Conservation (phyloP, 345 rosid genomes). For the Eucalyptus sp. region DNA sequence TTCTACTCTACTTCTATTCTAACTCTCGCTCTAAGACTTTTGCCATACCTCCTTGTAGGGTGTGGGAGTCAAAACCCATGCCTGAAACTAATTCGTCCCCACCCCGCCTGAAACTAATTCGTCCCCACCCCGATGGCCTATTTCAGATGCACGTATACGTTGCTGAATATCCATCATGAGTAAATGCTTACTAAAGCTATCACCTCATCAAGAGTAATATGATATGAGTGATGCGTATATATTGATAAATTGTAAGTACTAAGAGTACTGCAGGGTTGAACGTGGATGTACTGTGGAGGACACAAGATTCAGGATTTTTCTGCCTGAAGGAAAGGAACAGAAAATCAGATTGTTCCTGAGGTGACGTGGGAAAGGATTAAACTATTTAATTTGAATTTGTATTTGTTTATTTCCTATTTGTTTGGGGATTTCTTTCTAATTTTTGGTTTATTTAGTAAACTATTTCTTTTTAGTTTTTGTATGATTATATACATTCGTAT, state of each 20-base stretch:
- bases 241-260: neutral
- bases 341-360: neutral
- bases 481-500: neutral
- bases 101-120: neutral
- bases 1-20: too few species aligned
- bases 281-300: neutral
- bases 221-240: neutral
- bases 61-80: too few species aligned
- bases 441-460: neutral
- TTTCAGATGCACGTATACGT: neutral
- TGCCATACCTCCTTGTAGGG: accelerated
- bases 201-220: neutral
- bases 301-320: neutral
- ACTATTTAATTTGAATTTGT: neutral
- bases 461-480: neutral
- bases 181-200: neutral
- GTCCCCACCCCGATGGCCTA: neutral
- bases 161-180: neutral
- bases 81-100: neutral
- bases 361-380: neutral
- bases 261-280: neutral
- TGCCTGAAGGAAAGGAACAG: neutral
- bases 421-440: neutral
- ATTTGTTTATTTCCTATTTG: neutral
- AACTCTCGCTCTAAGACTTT: too few species aligned